These are phyloP conservation scores for Tulasnella sp. DNA, from an alignment of 768 basidiomycete species.

Conservation along the genomic window DNA sequence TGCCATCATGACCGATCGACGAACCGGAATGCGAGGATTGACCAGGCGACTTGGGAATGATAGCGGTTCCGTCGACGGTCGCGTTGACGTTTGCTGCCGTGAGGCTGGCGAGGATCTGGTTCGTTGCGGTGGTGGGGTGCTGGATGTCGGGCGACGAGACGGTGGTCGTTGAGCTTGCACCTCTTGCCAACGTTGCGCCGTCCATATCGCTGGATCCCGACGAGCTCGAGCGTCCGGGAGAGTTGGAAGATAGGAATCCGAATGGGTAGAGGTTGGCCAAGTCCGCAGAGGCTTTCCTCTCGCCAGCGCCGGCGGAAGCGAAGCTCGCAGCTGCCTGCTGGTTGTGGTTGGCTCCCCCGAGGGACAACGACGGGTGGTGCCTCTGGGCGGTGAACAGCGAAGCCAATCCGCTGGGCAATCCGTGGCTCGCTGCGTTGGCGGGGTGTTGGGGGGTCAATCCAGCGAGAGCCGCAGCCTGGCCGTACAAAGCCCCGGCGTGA, in stretches of 20 bases:
- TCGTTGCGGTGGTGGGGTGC: background rate
- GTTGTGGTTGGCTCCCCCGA: background rate
- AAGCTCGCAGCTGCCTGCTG: background rate
- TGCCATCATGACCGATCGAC: background rate
- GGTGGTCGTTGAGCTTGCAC: background rate
- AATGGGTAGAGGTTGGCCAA: constrained; percentile 14
- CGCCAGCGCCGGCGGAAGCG: background rate
- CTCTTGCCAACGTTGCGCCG: background rate
- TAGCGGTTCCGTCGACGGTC: background rate
- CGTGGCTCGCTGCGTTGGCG: background rate
- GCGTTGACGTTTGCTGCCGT: background rate
- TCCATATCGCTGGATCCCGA: constrained; percentile 7
- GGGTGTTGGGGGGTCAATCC: constrained; percentile 12
- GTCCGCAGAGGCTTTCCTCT: constrained; percentile 6
- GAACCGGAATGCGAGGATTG: constrained; percentile 11
- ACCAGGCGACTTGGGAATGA: constrained; percentile 1
- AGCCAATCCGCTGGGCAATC: background rate
- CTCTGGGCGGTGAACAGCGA: constrained; percentile 15
- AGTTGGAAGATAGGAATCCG: constrained; percentile 15
- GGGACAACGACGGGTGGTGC: background rate
- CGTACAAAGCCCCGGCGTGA: background rate
- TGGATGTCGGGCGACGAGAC: background rate
- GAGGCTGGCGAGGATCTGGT: constrained; percentile 5
- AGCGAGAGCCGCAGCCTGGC: constrained; percentile 19
- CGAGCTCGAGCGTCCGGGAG: background rate